A percentile compares a stretch with the other conserved stretches of the same genome.
These are phyloP conservation scores for Gossypium turneri DNA, from an alignment of 345 rosid species.

Conservation along the genomic window DNA sequence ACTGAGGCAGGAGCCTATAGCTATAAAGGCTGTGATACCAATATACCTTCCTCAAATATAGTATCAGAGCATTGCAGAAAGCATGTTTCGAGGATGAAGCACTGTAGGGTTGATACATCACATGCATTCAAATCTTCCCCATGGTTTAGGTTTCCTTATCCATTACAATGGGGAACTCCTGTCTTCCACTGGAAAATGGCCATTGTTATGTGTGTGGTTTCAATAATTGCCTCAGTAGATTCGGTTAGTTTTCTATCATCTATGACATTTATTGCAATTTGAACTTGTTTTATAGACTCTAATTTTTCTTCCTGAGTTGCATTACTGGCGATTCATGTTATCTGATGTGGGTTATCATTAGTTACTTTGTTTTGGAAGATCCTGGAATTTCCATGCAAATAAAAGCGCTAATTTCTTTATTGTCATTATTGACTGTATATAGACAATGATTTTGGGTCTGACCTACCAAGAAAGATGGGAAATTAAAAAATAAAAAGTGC, in stretches of 20 bases:
- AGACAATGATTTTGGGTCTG: not conserved
- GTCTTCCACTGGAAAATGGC: slow-evolving; percentile 89
- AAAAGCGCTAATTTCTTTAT: not conserved
- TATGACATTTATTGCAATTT: slow-evolving; percentile 9
- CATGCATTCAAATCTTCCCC: slow-evolving; percentile 81
- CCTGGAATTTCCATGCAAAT: not conserved
- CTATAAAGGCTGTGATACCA: slow-evolving; percentile 78
- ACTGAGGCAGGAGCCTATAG: slow-evolving; percentile 81
- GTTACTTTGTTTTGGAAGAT: not conserved
- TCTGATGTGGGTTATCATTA: not conserved
- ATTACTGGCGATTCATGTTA: not conserved
- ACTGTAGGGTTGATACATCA: slow-evolving; percentile 83
- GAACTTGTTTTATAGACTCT: not conserved
- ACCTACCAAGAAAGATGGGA: not conserved
- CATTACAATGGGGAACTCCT: slow-evolving; percentile 97
- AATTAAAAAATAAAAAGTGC: not conserved
- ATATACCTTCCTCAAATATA: slow-evolving; percentile 80
- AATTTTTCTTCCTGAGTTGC: not conserved
- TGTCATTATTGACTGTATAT: not conserved
- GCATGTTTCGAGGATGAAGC: slow-evolving; percentile 72
- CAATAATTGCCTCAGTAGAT: slow-evolving; percentile 79
- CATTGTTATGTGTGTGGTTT: slow-evolving; percentile 81
- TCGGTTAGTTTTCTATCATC: slow-evolving; percentile 54
- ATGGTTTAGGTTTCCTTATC: slow-evolving; percentile 97
- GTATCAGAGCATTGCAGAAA: slow-evolving; percentile 84